Evolutionary conservation across 129 eudicot genomes (phyloP).

Genomic region (Helianthus annuus): DNA sequence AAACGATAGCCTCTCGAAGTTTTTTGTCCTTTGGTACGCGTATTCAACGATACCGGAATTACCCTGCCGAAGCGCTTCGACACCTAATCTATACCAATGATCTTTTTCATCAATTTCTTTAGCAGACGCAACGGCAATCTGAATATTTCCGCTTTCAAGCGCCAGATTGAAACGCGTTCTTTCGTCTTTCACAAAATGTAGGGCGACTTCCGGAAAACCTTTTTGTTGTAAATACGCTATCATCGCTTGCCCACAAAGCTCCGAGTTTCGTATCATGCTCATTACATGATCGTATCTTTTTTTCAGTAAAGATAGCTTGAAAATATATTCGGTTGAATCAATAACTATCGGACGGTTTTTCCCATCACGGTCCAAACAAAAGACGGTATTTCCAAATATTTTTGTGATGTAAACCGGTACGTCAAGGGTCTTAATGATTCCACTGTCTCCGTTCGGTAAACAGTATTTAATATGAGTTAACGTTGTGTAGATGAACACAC

Average conservation of each 20-base stretch:
- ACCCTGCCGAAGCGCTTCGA: slow-evolving; percentile 84
- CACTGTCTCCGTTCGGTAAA: slow-evolving; percentile 76
- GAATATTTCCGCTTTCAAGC: slow-evolving; percentile 74
- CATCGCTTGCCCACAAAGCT: slow-evolving; percentile 85
- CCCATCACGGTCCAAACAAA: slow-evolving; percentile 83
- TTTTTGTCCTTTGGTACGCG: slow-evolving; percentile 72
- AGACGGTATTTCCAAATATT: slow-evolving; percentile 64
- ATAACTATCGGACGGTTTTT: slow-evolving; percentile 65
- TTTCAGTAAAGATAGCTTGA: slow-evolving; percentile 56
- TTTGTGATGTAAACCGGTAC: slow-evolving; percentile 67
- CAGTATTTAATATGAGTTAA: slow-evolving; percentile 76
- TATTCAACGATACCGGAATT: slow-evolving; percentile 78
- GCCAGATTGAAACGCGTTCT: slow-evolving; percentile 68
- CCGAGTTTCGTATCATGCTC: slow-evolving; percentile 77
- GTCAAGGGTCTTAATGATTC: slow-evolving; percentile 70
- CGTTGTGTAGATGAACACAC: slow-evolving; percentile 73
- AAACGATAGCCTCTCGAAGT: slow-evolving; percentile 72
- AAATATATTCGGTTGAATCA: slow-evolving; percentile 69
- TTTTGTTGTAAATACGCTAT: slow-evolving; percentile 81
- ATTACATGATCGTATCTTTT: slow-evolving; percentile 75
- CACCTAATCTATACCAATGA: slow-evolving; percentile 75
- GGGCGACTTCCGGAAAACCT: slow-evolving; percentile 81
- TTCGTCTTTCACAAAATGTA: slow-evolving; percentile 77
- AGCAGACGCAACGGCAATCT: slow-evolving; percentile 74
- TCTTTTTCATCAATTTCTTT: slow-evolving; percentile 78